Base-by-base conservation (phyloP, 371 early-diverging fungal species). In the Catenaria anguillulae region DNA sequence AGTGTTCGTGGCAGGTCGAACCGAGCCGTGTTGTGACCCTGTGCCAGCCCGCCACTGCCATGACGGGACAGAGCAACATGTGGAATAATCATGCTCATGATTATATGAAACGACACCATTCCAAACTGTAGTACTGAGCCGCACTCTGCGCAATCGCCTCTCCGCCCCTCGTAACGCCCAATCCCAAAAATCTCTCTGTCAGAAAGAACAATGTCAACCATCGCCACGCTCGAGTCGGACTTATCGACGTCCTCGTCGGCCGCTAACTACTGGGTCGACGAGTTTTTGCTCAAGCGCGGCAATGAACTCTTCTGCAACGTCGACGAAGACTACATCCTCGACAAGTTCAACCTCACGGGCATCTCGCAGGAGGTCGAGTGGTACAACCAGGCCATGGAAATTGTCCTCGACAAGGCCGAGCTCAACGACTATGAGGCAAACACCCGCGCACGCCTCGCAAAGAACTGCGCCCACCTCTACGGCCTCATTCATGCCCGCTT, bases 271-370 rank as follows among this genome's bases (percentile, higher is more conserved):
- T 89, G 90, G 90, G 82, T 86, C 62, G 87, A 87, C 69, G 85
- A 85, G 85, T 89, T 87, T 65, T 73, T 84, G 65, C 76, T 76
- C 36, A 76, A 75, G 26, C 84, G 84, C 64, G 95, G 93, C 65
- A 91, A 94, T 67, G 93, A 93, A 68, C 91, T 86, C 66, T 93
- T 90, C 71, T 84, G 92, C 71, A 92, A 93, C 63, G 88, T 97
- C 21, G 93, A 95, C 60, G 92, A 92, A 61, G 96, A 93, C 21
- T 97, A 88, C 68, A 88, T 95, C 60, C 73, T 89, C 66, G 97
- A 97, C 75, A 79, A 93, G 55, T 97, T 97, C 80, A 97, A 97
- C 68, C 77, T 97, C 68, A 92, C 93, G 23, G 93, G 93, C n/a
- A 77, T 97, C 40, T 80, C 77, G 65, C 68, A 77, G 21, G 83